Percentiles rank a stretch among this genome's conserved stretches.
Conservation (phyloP, 306 rosid genomes). For the Casuarina equisetifolia region DNA sequence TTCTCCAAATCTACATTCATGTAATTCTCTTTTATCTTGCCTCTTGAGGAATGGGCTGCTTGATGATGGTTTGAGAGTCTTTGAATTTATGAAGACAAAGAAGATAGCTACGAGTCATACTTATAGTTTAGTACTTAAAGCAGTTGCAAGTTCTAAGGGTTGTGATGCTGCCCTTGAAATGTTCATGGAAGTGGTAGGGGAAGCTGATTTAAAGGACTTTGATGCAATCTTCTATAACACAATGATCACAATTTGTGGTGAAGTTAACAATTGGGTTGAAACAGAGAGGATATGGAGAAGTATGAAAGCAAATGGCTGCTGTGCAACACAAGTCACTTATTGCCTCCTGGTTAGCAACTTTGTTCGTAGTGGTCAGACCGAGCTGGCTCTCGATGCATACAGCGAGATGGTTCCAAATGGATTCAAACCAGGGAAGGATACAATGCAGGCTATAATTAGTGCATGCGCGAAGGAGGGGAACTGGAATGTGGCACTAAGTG, state of each 20-base stretch:
- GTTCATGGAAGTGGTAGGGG: slow-evolving; percentile 51
- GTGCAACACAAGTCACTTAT: slow-evolving; percentile 60
- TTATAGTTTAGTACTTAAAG: slow-evolving; percentile 77
- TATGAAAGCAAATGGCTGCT: slow-evolving; percentile 56
- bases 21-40: slow-evolving; percentile 75
- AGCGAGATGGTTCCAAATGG: slow-evolving; percentile 67
- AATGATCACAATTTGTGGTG: slow-evolving; percentile 70
- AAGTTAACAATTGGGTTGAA: slow-evolving; percentile 66
- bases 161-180: slow-evolving; percentile 49
- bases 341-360: slow-evolving; percentile 63
- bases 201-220: slow-evolving; percentile 43
- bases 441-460: slow-evolving; percentile 63
- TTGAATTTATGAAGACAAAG: slow-evolving; percentile 48
- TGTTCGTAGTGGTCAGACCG: slow-evolving; percentile 57
- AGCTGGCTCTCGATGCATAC: slow-evolving; percentile 77
- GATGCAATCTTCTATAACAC: slow-evolving; percentile 80
- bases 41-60: slow-evolving; percentile 65
- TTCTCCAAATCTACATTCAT: slow-evolving; percentile 69
- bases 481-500: slow-evolving; percentile 59
- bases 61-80: slow-evolving; percentile 63
- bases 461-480: slow-evolving; percentile 73
- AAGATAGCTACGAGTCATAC: slow-evolving; percentile 64
- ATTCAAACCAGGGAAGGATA: slow-evolving; percentile 56
- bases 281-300: slow-evolving; percentile 72
- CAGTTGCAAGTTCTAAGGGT: slow-evolving; percentile 52